phyloP scores from a whole-genome alignment of 2,329 filamentous ascomycete genomes.

The Fusarium coicis region DNA sequence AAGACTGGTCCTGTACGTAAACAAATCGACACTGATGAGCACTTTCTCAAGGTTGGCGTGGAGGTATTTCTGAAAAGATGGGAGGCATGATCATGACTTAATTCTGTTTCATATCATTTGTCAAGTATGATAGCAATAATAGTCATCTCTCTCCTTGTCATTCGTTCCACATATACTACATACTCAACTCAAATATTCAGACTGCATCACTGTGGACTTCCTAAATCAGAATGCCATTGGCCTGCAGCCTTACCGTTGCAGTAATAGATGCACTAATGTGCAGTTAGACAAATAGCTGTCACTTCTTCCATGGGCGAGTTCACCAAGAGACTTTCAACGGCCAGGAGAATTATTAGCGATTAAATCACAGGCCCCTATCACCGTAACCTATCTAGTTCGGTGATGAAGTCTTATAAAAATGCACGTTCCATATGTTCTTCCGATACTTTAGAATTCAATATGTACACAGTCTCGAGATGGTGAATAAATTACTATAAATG shows the following conservation, averaged over 20 bases:
- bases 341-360: too few species aligned
- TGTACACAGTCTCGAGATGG: too few species aligned
- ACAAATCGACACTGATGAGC: neutral
- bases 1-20: neutral
- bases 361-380: too few species aligned
- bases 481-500: too few species aligned
- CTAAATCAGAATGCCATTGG: rapidly evolving
- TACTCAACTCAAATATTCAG: too few species aligned
- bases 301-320: too few species aligned
- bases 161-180: neutral
- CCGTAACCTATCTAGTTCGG: too few species aligned
- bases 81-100: neutral
- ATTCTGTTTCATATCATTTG: rapidly evolving
- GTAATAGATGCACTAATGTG: neutral
- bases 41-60: neutral
- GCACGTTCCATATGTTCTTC: too few species aligned
- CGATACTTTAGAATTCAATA: too few species aligned
- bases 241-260: rapidly evolving
- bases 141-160: rapidly evolving
- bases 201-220: neutral
- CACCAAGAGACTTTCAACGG: too few species aligned
- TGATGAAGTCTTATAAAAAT: too few species aligned
- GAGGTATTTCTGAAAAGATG: neutral
- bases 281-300: too few species aligned
- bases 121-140: rapidly evolving